Evolutionary conservation across 495 filamentous ascomycete species (phyloP).

Genomic region (Podospora sp.): DNA sequence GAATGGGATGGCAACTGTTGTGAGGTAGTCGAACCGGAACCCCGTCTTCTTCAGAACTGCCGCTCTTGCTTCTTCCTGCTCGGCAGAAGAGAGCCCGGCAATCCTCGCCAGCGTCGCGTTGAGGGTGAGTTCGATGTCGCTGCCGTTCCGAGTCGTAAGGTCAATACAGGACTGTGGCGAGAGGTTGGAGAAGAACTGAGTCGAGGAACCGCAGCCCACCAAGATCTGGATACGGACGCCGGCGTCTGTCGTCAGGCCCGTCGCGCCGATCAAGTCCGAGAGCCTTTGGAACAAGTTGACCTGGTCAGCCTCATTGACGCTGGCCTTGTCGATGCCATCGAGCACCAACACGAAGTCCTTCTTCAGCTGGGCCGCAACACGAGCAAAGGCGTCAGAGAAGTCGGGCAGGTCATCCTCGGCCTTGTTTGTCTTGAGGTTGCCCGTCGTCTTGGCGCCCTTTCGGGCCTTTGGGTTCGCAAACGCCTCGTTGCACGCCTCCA

Average conservation of each 20-base stretch:
- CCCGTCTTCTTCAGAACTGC: slow-evolving; percentile 27
- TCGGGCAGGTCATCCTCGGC: slow-evolving; percentile 21
- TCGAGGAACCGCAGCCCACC: slow-evolving; percentile 20
- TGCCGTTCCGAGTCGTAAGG: slow-evolving; percentile 7
- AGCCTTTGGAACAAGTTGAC: slow-evolving; percentile 22
- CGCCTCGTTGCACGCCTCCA: slow-evolving; percentile 31
- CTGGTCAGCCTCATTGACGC: slow-evolving; percentile 24
- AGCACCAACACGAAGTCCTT: slow-evolving; percentile 26
- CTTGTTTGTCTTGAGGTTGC: slow-evolving; percentile 11
- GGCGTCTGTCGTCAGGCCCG: neutral
- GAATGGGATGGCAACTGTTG: slow-evolving; percentile 28
- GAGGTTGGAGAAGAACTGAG: slow-evolving; percentile 14
- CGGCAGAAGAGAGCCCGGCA: slow-evolving; percentile 23
- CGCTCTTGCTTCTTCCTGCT: slow-evolving; percentile 26
- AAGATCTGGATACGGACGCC: slow-evolving; percentile 21
- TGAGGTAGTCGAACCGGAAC: slow-evolving; percentile 27
- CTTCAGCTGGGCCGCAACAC: slow-evolving; percentile 20
- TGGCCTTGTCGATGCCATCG: slow-evolving; percentile 26
- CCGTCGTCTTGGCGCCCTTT: slow-evolving; percentile 2
- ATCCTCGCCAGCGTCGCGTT: slow-evolving; percentile 16
- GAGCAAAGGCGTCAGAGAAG: slow-evolving; percentile 24
- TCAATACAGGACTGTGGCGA: slow-evolving; percentile 16
- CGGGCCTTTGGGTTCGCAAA: slow-evolving; percentile 25
- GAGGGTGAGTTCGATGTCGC: slow-evolving; percentile 24
- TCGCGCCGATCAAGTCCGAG: slow-evolving; percentile 1